Conservation (phyloP, 148 eudicot species). For the Bassia scoparia region DNA sequence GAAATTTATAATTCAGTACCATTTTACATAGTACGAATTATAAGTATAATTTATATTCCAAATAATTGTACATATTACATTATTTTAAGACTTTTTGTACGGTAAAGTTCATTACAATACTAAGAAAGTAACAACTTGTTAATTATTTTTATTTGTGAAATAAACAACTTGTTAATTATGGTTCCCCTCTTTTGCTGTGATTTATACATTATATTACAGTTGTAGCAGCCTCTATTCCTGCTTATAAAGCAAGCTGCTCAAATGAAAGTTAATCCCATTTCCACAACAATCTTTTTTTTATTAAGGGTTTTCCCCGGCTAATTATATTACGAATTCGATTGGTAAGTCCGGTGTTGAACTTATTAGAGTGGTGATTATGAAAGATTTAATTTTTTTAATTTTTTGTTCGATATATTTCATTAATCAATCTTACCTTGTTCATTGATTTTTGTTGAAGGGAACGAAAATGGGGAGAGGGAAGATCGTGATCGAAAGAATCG, state of each 20-base stretch:
- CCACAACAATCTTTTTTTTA: no score
- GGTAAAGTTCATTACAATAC: neutral
- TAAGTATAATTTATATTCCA: no score
- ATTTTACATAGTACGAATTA: no score
- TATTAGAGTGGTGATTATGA: no score
- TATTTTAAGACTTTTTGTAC: conserved; percentile 10
- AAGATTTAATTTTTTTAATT: neutral
- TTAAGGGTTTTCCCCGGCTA: no score
- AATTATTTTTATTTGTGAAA: no score
- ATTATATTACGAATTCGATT: no score
- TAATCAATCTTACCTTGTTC: neutral
- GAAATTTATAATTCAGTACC: conserved; percentile 15
- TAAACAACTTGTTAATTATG: neutral
- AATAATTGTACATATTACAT: neutral
- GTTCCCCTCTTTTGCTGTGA: conserved; percentile 4
- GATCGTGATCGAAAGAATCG: conserved; percentile 56
- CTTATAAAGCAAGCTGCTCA: conserved; percentile 31
- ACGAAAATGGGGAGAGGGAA: conserved; percentile 68
- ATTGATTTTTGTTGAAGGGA: neutral
- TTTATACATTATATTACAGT: neutral
- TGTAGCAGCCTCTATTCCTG: conserved; percentile 12
- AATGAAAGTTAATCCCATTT: conserved; percentile 3
- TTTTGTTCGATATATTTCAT: neutral
- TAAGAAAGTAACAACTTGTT: conserved; percentile 12
- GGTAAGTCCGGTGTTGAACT: no score